Percentiles rank a stretch among this genome's conserved stretches.
phyloP scores from a whole-genome alignment of 208 protist species.

The Acanthamoeba sp. region DNA sequence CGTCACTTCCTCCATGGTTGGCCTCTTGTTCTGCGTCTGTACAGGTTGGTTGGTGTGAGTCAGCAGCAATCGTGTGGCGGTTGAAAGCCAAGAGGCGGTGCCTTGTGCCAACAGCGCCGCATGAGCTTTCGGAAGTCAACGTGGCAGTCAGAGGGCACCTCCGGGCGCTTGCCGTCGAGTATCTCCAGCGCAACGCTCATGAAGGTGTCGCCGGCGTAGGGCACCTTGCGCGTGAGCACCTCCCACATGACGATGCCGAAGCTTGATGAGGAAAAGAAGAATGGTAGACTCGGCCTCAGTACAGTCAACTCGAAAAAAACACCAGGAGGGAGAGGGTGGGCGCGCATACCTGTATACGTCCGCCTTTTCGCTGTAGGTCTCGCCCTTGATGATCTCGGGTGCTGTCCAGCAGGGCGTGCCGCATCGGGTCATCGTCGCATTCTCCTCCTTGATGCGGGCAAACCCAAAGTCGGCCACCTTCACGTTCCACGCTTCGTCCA shows the following conservation, averaged over 20 bases:
- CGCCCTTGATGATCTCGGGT: background rate
- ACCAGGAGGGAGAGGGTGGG: background rate
- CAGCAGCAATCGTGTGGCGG: no score
- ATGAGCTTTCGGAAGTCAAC: background rate
- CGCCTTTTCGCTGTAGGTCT: slow-evolving; percentile 41
- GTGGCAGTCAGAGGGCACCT: slow-evolving; percentile 15
- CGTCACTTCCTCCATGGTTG: background rate
- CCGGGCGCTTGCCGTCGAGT: slow-evolving; percentile 1
- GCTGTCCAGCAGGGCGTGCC: slow-evolving; percentile 63
- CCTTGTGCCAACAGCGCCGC: slow-evolving; percentile 11
- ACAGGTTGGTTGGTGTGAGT: no score
- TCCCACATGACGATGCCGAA: slow-evolving; percentile 59
- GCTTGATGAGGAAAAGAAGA: no score
- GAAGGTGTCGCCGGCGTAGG: slow-evolving; percentile 24
- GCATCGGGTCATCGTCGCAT: slow-evolving; percentile 40
- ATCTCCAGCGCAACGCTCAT: background rate
- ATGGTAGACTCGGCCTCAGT: background rate
- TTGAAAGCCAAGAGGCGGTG: background rate
- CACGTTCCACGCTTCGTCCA: slow-evolving; percentile 57
- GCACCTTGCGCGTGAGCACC: slow-evolving; percentile 37
- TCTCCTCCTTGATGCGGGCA: slow-evolving; percentile 34
- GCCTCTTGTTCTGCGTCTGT: background rate
- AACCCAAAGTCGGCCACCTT: slow-evolving; percentile 66
- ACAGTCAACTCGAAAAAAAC: background rate
- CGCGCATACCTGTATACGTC: slow-evolving; percentile 25